Evolutionary conservation across 2,329 filamentous ascomycete genomes (phyloP).

Genomic region (Acarospora socialis): DNA sequence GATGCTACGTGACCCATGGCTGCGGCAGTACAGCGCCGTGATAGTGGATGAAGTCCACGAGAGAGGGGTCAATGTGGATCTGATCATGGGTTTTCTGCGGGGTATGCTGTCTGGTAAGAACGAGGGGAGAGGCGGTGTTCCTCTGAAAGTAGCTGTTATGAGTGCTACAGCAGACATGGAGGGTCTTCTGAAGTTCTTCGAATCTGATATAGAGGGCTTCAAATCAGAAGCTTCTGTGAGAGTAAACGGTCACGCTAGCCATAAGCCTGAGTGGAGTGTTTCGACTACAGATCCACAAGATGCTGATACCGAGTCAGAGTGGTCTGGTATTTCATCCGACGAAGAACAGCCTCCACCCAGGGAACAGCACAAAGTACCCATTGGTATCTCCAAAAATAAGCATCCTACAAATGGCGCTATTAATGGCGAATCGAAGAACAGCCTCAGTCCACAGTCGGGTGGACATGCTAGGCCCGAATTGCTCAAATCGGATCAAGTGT

Average conservation of each 20-base stretch:
- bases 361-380: too few species aligned
- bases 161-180: slow-evolving; percentile 89
- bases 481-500: slow-evolving; percentile 25
- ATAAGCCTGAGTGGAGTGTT: too few species aligned
- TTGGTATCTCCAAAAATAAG: too few species aligned
- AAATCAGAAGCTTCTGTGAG: slow-evolving; percentile 5
- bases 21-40: slow-evolving; percentile 76
- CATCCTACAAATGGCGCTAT: too few species aligned
- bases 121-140: slow-evolving; percentile 52
- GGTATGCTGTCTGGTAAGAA: slow-evolving; percentile 49
- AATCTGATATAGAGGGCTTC: slow-evolving; percentile 17
- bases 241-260: too few species aligned
- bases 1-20: slow-evolving; percentile 67
- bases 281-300: too few species aligned
- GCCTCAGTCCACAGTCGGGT: slow-evolving; percentile 5
- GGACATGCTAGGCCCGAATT: slow-evolving; percentile 9
- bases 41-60: slow-evolving; percentile 97
- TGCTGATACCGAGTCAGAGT: slow-evolving; percentile 10
- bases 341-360: slow-evolving; percentile 12
- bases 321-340: slow-evolving; percentile 16
- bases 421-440: slow-evolving; percentile 6
- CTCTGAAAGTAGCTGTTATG: slow-evolving; percentile 87
- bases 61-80: slow-evolving; percentile 82
- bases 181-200: slow-evolving; percentile 62
- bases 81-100: slow-evolving; percentile 77